Evolutionary conservation across 176 grass and related monocot genomes (phyloP), one percentile per base, ranked within the genome.

Genomic region (Pontederia paniculata): DNA sequence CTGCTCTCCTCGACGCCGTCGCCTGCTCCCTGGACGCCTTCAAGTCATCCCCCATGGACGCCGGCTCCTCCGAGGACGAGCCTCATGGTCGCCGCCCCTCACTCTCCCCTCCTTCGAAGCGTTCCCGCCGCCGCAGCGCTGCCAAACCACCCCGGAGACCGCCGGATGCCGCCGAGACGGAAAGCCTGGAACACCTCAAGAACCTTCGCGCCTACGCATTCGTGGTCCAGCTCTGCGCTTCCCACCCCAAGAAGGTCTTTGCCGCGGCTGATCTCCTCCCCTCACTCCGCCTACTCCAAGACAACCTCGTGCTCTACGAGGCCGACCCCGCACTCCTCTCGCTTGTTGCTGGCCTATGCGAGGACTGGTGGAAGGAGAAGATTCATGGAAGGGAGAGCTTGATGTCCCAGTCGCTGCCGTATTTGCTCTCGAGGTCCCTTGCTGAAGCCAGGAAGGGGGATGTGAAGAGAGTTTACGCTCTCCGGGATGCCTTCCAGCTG

Each of bases 381-480:
- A 69, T 82, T 5, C 82, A 79, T 0, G 82, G 77, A 0, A 70
- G 85, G 60, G 91, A 96, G 2, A 74, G 78, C 47, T 66, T 97
- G 54, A 52, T 97, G 4, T 76, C 86, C 9, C 91, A 97, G 66
- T 89, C 91, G 22, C 64, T 90, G n/a, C 91, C 91, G 8, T 97
- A 78, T 75, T 84, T 97, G 23, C 62, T 97, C 21, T 77, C 91
- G 50, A 78, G 55, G 22, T 78, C 86, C 28, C 73, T 97, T 58
- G 81, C 82, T 8, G 54, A 54, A 37, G 69, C 61, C 23, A 84
- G 77, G 50, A 83, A 82, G 28, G 73, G 82, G 0, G 65, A 84
- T 23, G 77, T 97, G 43, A 77, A 68, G 69, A 84, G 86, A 71
- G 82, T 97, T 62, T 70, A 83, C 55, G 17, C 68, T 49, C 69